Evolutionary conservation across 139 green algal genomes (phyloP), one percentile per base, ranked within the genome.

Genomic region (Penium margaritaceum): DNA sequence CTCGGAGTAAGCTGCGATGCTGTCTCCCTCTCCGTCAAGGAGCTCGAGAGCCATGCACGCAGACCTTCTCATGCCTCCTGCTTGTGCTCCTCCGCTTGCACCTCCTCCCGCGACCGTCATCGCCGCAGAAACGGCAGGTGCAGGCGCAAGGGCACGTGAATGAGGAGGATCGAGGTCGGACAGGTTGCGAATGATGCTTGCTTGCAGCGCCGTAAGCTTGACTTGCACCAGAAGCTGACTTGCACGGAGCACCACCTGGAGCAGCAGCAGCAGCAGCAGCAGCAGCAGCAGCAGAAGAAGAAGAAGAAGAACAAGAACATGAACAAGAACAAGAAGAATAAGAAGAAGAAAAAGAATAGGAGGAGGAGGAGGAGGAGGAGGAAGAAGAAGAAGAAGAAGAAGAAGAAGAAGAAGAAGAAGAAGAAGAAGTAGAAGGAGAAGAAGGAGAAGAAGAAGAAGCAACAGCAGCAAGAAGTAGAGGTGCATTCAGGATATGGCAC

Each of bases 141-240:
- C 14, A 9, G 30, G 12, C 32, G 30, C 9, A 7, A 37, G 14
- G n/a, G n/a, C n/a, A n/a, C n/a, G n/a, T n/a, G n/a, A n/a, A n/a
- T n/a, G n/a, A n/a, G n/a, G n/a, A n/a, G n/a, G 41, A 36, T 78
- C 74, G 54, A 61, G 67, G 19, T 55, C 38, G 1, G 85, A 91
- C 33, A 97, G 90, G 0, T 85, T 85, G 37, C 91, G 84, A 0
- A 88, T 87, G n/a, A 96, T 91, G 46, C 91, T 84, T 0, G 80
- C 80, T 35, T 87, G 83, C 73, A 97, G 84, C 80, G 97, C 91
- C 2, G 83, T 86, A 69, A 96, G 86, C 67, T 97, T 83, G 51
- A 76, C 90, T 37, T 94, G 84, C 85, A 97, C 92, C 32, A 64
- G 46, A 2, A 83, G 64, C 1, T 61, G 64, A 30, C 19, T 57